Conservation (phyloP, 345 rosid species). For the Acer yangbiense region DNA sequence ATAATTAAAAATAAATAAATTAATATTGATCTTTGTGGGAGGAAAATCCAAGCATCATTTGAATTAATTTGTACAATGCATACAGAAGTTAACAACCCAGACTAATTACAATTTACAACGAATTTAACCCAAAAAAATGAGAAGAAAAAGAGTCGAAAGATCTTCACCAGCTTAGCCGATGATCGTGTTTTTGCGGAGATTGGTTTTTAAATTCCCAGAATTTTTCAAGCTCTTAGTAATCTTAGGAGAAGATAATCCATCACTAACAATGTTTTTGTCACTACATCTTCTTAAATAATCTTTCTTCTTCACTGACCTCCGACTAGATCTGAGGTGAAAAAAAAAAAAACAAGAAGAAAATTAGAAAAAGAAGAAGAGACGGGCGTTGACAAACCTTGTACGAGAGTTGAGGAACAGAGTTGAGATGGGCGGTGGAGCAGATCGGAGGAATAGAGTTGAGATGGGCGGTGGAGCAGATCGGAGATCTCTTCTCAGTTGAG, state of each 20-base stretch:
- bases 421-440: no score
- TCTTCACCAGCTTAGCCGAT: slow-evolving; percentile 34
- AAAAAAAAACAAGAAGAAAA: no score
- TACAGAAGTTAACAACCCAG: slow-evolving; percentile 4
- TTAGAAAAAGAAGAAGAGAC: no score
- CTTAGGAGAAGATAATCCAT: slow-evolving; percentile 33
- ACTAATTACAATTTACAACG: slow-evolving; percentile 32
- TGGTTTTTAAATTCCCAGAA: slow-evolving; percentile 14
- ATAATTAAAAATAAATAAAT: no score
- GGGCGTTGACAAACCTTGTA: no score
- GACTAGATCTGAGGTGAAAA: no score
- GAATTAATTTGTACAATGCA: neutral
- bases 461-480: no score
- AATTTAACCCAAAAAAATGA: no score
- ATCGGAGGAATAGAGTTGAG: no score
- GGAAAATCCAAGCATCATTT: neutral
- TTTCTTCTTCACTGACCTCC: slow-evolving; percentile 44
- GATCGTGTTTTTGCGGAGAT: slow-evolving; percentile 18
- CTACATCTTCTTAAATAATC: slow-evolving; percentile 41
- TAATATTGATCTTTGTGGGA: neutral
- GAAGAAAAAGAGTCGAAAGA: neutral
- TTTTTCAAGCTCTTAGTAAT: slow-evolving; percentile 9
- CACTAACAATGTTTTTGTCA: slow-evolving; percentile 24
- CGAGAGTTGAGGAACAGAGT: no score
- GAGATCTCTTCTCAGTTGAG: no score